Evolutionary conservation across 257 asterid genomes (phyloP), one percentile per base, ranked within the genome.

Genomic region (Ilex asprella): DNA sequence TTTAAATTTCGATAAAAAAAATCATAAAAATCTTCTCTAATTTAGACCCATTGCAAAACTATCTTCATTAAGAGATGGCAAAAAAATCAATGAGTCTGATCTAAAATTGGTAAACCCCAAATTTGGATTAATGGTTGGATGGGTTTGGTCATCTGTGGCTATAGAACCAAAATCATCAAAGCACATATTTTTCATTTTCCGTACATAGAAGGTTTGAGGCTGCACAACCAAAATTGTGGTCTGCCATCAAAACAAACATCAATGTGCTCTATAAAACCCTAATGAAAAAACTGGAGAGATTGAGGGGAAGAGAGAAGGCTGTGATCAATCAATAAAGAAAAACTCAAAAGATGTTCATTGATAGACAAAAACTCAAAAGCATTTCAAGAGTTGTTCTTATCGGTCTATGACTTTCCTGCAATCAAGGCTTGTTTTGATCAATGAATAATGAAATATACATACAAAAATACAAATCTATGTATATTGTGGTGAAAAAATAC

Each of bases 151-250:
- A 71, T 62, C 65, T 53, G 54, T 51, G 51, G 52, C 11, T 46
- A 1, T 10, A 46, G 60, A 66, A 68, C 63, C 87, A 49, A 70
- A 77, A 75, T 75, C 82, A 70, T 73, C 80, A 58, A 76, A 75
- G 70, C 80, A 69, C 43, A 68, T n/a, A 64, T 55, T 57, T 66
- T 52, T 55, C 64, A 16, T 68, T 70, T 70, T 79, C 89, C 59
- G 78, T 31, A 62, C 88, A 83, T 50, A 84, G 80, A 62, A 83
- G 75, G 81, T 72, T 74, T 43, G 81, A 52, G 52, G 67, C 69
- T 44, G 52, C 67, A 65, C 63, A 50, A 64, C 69, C 83, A 73
- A 73, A 75, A 61, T 69, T 69, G 62, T 46, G 57, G 43, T 72
- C 80, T 54, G 73, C 83, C 95, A 86, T 86, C 10, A 46, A 46